phyloP scores from a whole-genome alignment of 2,329 filamentous ascomycete species.

The Lojkania enalia region DNA sequence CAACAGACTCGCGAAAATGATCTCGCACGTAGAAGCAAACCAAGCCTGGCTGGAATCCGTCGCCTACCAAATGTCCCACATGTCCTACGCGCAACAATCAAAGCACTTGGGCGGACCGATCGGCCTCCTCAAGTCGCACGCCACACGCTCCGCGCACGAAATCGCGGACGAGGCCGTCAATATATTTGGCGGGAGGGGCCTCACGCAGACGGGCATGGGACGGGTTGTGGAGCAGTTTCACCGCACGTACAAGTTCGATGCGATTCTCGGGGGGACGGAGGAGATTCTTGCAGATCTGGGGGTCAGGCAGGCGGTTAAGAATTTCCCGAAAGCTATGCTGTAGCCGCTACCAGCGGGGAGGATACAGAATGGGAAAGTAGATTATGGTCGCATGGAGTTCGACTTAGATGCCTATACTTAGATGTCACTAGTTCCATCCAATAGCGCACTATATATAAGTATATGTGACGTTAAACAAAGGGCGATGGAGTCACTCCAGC shows the following conservation, averaged over 20 bases:
- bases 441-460: too few species aligned
- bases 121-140: slow-evolving; percentile 77
- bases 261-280: slow-evolving; percentile 74
- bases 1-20: slow-evolving; percentile 77
- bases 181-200: slow-evolving; percentile 80
- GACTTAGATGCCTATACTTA: too few species aligned
- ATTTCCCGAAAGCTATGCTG: slow-evolving; percentile 82
- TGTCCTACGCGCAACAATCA: slow-evolving; percentile 77
- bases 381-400: too few species aligned
- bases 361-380: too few species aligned
- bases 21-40: slow-evolving; percentile 76
- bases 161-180: slow-evolving; percentile 82
- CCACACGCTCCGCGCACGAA: slow-evolving; percentile 77
- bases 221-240: slow-evolving; percentile 82
- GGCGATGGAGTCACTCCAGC: too few species aligned
- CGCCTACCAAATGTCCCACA: slow-evolving; percentile 85
- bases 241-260: slow-evolving; percentile 74
- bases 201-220: slow-evolving; percentile 84
- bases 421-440: too few species aligned
- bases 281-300: slow-evolving; percentile 81
- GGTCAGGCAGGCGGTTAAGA: slow-evolving; percentile 80
- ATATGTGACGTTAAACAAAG: too few species aligned
- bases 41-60: slow-evolving; percentile 85
- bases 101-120: slow-evolving; percentile 79
- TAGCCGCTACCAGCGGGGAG: too few species aligned